A percentile compares a stretch with the other conserved stretches of the same genome.
Evolutionary conservation across 2,329 filamentous ascomycete species (phyloP).

Genomic region (Hypoxylon rubiginosum): DNA sequence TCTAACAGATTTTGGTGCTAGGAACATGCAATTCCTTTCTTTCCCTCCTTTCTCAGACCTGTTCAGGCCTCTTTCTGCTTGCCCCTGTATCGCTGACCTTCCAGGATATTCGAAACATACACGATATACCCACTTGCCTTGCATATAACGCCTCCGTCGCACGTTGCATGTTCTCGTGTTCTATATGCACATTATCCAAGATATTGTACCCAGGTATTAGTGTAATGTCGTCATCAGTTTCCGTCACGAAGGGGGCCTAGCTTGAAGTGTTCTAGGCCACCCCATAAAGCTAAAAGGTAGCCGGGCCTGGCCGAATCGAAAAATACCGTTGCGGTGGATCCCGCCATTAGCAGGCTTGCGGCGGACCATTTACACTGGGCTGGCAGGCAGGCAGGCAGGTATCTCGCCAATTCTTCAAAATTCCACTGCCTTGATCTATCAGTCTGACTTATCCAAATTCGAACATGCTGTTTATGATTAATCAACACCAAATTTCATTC

Average conservation of each 20-base stretch:
- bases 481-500: neutral
- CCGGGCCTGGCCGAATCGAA: neutral
- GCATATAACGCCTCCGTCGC: neutral
- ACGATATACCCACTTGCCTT: neutral
- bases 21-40: constrained; percentile 17
- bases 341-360: neutral
- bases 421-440: too few species aligned
- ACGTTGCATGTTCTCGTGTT: constrained; percentile 12
- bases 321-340: neutral
- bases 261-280: constrained; percentile 12
- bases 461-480: neutral
- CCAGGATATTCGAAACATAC: constrained; percentile 11
- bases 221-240: constrained; percentile 32
- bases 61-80: constrained; percentile 18
- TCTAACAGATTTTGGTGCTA: constrained; percentile 9
- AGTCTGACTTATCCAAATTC: too few species aligned
- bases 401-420: too few species aligned
- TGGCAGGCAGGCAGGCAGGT: neutral
- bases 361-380: too few species aligned
- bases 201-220: constrained; percentile 2
- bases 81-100: neutral
- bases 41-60: constrained; percentile 6
- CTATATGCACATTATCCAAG: neutral
- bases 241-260: constrained; percentile 22
- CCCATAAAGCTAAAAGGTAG: constrained; percentile 5